A percentile compares a stretch with the other conserved stretches of the same genome.
Conservation (phyloP, 352 stramenopile species). For the Pythium grandisporangium region DNA sequence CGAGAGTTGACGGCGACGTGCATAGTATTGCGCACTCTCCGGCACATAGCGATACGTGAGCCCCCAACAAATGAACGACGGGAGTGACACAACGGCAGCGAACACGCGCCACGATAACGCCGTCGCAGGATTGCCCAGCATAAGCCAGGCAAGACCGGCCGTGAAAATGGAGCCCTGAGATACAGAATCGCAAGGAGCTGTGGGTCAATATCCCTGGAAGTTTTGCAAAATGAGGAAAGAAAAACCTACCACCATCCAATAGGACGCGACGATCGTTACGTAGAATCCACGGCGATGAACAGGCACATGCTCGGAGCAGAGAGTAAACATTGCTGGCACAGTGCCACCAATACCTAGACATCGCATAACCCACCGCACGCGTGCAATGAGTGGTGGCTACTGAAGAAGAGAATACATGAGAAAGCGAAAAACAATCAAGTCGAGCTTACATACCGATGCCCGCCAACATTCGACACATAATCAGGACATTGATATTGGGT, state of each 20-base stretch:
- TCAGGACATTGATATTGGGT: slow-evolving; percentile 54
- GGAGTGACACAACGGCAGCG: slow-evolving; percentile 57
- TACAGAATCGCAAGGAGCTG: background rate
- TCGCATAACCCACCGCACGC: too few relatives aligned
- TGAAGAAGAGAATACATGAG: too few relatives aligned
- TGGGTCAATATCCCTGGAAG: too few relatives aligned
- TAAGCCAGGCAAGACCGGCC: slow-evolving; percentile 69
- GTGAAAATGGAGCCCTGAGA: slow-evolving; percentile 76
- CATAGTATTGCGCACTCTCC: slow-evolving; percentile 74
- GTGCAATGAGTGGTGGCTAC: too few relatives aligned
- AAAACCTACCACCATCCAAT: slow-evolving; percentile 83
- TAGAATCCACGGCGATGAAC: slow-evolving; percentile 60
- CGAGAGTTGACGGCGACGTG: slow-evolving; percentile 32
- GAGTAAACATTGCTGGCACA: slow-evolving; percentile 78
- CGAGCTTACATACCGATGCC: slow-evolving; percentile 58
- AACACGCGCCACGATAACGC: slow-evolving; percentile 67
- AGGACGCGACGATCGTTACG: slow-evolving; percentile 81
- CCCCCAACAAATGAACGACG: slow-evolving; percentile 51
- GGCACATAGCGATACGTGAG: slow-evolving; percentile 69
- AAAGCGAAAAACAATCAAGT: background rate
- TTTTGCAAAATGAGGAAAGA: too few relatives aligned
- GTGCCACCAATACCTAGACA: slow-evolving; percentile 83
- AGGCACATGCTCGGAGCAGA: slow-evolving; percentile 85
- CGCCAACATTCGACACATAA: slow-evolving; percentile 44
- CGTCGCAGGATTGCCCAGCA: slow-evolving; percentile 38